Percentiles rank a stretch among this genome's conserved stretches.
These are phyloP conservation scores for Kuraishia cidri DNA, from an alignment of 805 yeast genomes.

Conservation along the genomic window DNA sequence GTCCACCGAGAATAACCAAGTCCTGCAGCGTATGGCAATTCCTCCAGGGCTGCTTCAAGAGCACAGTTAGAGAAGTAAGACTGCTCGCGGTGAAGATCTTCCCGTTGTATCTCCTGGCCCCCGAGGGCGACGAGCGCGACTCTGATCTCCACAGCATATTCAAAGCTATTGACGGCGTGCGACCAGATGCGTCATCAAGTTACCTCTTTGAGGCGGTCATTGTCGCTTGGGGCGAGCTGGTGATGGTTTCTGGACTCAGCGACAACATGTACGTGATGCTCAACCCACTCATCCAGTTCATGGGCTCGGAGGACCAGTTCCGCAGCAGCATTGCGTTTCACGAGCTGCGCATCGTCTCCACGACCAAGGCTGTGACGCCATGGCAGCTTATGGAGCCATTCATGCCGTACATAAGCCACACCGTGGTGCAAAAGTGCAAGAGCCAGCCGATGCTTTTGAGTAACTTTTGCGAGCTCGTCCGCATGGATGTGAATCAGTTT, in stretches of 20 bases:
- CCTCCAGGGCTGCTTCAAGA: constrained; percentile 26
- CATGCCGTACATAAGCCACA: constrained; percentile 61
- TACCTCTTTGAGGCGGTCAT: constrained; percentile 52
- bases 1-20: constrained; percentile 30
- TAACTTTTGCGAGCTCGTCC: constrained; percentile 56
- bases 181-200: constrained; percentile 19
- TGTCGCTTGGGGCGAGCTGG: constrained; percentile 56
- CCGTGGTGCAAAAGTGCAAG: constrained; percentile 44
- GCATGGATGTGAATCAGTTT: constrained; percentile 52
- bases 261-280: constrained; percentile 61
- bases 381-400: constrained; percentile 78
- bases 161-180: constrained; percentile 29
- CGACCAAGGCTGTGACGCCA: constrained; percentile 49
- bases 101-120: constrained; percentile 40
- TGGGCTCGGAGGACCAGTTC: constrained; percentile 58
- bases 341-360: constrained; percentile 50
- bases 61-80: constrained; percentile 46
- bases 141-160: constrained; percentile 35
- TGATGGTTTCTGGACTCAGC: constrained; percentile 47
- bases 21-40: constrained; percentile 26
- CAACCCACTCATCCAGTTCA: constrained; percentile 52
- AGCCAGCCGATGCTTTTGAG: constrained; percentile 44
- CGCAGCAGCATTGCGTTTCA: constrained; percentile 63
- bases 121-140: constrained; percentile 29
- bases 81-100: constrained; percentile 40